These are phyloP conservation scores for Straminergon stramineum DNA, from an alignment of 225 moss, liverwort and hornwort species.

Conservation along the genomic window DNA sequence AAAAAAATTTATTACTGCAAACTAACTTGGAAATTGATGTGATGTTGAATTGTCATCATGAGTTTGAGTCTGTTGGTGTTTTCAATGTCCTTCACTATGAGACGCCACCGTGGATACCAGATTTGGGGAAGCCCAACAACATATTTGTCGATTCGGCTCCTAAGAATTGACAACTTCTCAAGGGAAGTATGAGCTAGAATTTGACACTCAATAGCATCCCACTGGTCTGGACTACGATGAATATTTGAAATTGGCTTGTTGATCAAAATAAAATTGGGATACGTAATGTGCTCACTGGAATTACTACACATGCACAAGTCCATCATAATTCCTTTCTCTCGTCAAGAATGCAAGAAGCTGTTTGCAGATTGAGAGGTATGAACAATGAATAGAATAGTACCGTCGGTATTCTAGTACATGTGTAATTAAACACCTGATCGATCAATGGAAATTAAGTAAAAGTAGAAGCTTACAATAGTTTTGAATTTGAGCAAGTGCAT, in stretches of 20 bases:
- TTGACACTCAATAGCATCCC: conserved; percentile 78
- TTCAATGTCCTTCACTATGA: conserved; percentile 73
- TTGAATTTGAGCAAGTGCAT: neutral
- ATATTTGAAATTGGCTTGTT: conserved; percentile 77
- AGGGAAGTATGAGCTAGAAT: conserved; percentile 60
- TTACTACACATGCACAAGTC: conserved; percentile 37
- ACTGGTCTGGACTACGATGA: conserved; percentile 77
- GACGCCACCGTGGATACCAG: conserved; percentile 75
- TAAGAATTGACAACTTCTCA: conserved; percentile 53
- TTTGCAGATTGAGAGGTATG: neutral
- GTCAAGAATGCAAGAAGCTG: neutral
- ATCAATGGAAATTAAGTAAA: neutral
- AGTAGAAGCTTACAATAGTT: neutral
- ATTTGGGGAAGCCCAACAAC: conserved; percentile 66
- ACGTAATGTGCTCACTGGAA: conserved; percentile 60
- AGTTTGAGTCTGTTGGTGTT: conserved; percentile 64
- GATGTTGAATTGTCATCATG: conserved; percentile 66
- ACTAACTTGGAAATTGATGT: conserved; percentile 66
- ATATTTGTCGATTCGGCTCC: conserved; percentile 56
- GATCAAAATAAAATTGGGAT: conserved; percentile 63
- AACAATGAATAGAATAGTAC: neutral
- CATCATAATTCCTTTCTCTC: neutral
- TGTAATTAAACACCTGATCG: neutral
- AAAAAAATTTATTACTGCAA: neutral
- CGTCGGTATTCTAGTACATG: neutral